Base-by-base conservation (phyloP, 352 stramenopile species). In the Phytophthora rubi region DNA sequence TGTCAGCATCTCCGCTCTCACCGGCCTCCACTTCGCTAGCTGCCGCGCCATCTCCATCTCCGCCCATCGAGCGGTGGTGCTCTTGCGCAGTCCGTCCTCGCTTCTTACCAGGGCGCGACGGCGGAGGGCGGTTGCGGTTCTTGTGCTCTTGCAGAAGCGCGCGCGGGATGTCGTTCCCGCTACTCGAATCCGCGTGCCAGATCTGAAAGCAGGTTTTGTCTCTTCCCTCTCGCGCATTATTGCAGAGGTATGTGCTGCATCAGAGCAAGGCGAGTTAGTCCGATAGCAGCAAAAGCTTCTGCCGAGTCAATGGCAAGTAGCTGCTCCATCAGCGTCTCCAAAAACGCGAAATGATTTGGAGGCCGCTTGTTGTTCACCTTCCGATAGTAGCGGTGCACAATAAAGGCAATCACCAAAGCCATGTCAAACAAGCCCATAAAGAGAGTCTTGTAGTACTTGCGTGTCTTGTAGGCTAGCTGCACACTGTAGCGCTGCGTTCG, bases 361-460 rank as follows among this genome's bases (percentile, higher is more conserved):
- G 51, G 51, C 2, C 51, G 51, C 33, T 37, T 37, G 33, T 10
- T 42, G 26, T 56, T 56, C 12, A 56, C 51, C 49, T 37, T 37
- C 7, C 33, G 33, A 10, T 13, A 37, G 33, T 37, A 37, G 33
- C 44, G 28, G 26, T 70, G 54, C 2, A 76, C 51, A 37, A 76
- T 59, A 48, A 44, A 79, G 0, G 39, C 32, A 33, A 73, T 79
- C 2, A 75, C 48, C 6, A 78, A 37, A 0, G 58, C 58, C 59
- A 73, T 75, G 58, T 79, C 71, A 0, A 73, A 42, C 26, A 79
- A 39, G 1, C 55, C 71, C 21, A 79, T 16, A 15, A 73, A 73
- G 23, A 79, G 51, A 0, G 48, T 65, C 37, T 75, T 75, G 59
- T 71, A 70, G 57, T 79, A 75, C 48, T 75, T 75, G 0, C 7